Evolutionary conservation across 371 early-diverging fungal genomes (phyloP).

Genomic region (Rhizopus delemar): DNA sequence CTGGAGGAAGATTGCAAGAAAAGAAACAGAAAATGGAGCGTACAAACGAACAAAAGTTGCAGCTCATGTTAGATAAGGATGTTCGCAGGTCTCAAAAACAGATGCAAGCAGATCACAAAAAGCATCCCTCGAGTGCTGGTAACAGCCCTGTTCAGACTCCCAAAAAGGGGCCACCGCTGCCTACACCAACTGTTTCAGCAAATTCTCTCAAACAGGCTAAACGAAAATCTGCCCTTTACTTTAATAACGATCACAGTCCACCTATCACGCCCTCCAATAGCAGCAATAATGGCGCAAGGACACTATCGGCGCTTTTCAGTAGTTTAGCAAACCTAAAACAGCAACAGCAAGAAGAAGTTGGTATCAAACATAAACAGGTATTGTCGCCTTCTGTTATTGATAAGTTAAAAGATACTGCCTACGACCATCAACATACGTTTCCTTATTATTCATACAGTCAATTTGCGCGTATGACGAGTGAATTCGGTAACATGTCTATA

Average conservation of each 20-base stretch:
- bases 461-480: slow-evolving; percentile 8
- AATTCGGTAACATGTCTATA: slow-evolving; percentile 15
- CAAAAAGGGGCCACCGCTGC: slow-evolving; percentile 18
- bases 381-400: not conserved
- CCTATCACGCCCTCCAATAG: slow-evolving; percentile 4
- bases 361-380: not conserved
- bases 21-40: slow-evolving; percentile 27
- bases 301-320: slow-evolving; percentile 19
- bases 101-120: slow-evolving; percentile 23
- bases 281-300: slow-evolving; percentile 7
- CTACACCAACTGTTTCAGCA: slow-evolving; percentile 26
- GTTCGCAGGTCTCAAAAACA: slow-evolving; percentile 43
- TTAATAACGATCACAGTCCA: not conserved
- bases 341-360: slow-evolving; percentile 1
- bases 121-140: slow-evolving; percentile 17
- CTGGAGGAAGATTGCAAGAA: slow-evolving; percentile 16
- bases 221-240: not conserved
- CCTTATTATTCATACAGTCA: slow-evolving; percentile 9
- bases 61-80: slow-evolving; percentile 40
- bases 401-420: not conserved
- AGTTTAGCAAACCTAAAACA: slow-evolving; percentile 7
- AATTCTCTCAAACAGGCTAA: slow-evolving; percentile 1
- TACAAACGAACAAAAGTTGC: slow-evolving; percentile 36
- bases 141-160: slow-evolving; percentile 27
- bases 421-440: slow-evolving; percentile 20